A percentile compares a stretch with the other conserved stretches of the same genome.
Conservation (phyloP, 192 early-diverging fungal genomes). For the Umbelopsis ramanniana region DNA sequence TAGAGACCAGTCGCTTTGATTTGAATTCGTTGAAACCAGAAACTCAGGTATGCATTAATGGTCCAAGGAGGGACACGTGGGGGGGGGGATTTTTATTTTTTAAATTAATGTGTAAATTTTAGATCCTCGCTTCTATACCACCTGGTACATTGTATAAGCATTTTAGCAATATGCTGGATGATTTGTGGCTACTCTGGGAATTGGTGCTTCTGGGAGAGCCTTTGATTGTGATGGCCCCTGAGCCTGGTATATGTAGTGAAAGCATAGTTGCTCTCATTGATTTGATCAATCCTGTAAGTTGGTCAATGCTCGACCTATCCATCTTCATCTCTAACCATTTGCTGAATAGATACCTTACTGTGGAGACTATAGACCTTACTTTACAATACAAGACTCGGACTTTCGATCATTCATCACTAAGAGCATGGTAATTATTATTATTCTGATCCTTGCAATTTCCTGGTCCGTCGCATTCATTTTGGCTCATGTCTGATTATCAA, state of each 20-base stretch:
- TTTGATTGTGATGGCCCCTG: slow-evolving; percentile 86
- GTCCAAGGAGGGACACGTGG: background rate
- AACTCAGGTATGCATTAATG: slow-evolving; percentile 50
- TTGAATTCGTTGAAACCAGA: slow-evolving; percentile 67
- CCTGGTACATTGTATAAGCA: slow-evolving; percentile 73
- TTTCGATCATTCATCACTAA: slow-evolving; percentile 73
- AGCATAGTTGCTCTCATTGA: slow-evolving; percentile 84
- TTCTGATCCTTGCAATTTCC: background rate
- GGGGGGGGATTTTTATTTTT: too few relatives aligned
- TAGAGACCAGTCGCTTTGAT: slow-evolving; percentile 74
- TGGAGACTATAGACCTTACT: slow-evolving; percentile 96
- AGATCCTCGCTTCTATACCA: slow-evolving; percentile 69
- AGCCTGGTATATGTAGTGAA: slow-evolving; percentile 86
- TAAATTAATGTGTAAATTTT: background rate
- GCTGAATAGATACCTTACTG: slow-evolving; percentile 82
- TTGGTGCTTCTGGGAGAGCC: slow-evolving; percentile 91
- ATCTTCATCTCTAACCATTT: background rate
- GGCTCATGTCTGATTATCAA: background rate
- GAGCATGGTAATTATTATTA: slow-evolving; percentile 42
- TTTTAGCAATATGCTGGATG: slow-evolving; percentile 79
- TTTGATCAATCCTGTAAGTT: slow-evolving; percentile 86
- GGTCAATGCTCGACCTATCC: too few relatives aligned
- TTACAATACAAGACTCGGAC: slow-evolving; percentile 96
- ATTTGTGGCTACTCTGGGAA: slow-evolving; percentile 94
- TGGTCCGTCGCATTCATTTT: background rate